phyloP scores from a whole-genome alignment of 768 basidiomycete species.

The Mycena filopes region DNA sequence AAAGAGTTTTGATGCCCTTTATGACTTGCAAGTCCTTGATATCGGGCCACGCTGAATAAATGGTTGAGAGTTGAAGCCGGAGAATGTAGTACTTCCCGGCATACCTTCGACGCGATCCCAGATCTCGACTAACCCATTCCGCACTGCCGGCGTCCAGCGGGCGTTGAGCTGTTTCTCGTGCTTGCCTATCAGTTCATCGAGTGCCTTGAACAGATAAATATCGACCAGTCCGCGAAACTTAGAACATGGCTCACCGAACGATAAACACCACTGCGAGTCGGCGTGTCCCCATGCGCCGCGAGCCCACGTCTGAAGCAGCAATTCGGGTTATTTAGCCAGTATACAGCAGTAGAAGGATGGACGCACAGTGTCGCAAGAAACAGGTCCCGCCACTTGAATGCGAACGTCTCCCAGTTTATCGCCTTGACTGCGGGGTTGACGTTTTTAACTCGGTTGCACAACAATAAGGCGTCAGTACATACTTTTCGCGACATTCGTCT shows the following conservation, averaged over 20 bases:
- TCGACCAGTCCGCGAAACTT: too few relatives aligned
- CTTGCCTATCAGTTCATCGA: constrained; percentile 26
- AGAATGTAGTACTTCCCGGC: background rate
- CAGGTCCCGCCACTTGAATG: constrained; percentile 25
- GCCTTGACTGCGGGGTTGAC: background rate
- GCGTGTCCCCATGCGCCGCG: constrained; percentile 25
- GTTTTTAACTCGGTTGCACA: too few relatives aligned
- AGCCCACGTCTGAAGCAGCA: constrained; percentile 19
- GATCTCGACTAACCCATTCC: constrained; percentile 23
- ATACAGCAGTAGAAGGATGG: background rate
- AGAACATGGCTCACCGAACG: constrained; percentile 11
- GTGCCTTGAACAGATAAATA: constrained; percentile 12
- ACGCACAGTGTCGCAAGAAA: constrained; percentile 25
- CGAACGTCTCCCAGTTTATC: constrained; percentile 26
- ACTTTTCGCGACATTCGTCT: constrained; percentile 6
- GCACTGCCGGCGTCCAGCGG: constrained; percentile 25
- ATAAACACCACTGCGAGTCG: constrained; percentile 19
- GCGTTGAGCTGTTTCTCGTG: background rate
- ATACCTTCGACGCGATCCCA: constrained; percentile 25
- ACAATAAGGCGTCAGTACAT: too few relatives aligned
- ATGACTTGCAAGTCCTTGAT: constrained; percentile 26
- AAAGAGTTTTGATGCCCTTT: constrained; percentile 28
- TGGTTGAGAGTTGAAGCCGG: background rate
- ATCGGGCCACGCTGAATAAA: constrained; percentile 25
- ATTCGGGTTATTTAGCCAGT: background rate